Evolutionary conservation across 345 rosid genomes (phyloP), one percentile per base, ranked within the genome.

Genomic region (Sisymbrium irio): DNA sequence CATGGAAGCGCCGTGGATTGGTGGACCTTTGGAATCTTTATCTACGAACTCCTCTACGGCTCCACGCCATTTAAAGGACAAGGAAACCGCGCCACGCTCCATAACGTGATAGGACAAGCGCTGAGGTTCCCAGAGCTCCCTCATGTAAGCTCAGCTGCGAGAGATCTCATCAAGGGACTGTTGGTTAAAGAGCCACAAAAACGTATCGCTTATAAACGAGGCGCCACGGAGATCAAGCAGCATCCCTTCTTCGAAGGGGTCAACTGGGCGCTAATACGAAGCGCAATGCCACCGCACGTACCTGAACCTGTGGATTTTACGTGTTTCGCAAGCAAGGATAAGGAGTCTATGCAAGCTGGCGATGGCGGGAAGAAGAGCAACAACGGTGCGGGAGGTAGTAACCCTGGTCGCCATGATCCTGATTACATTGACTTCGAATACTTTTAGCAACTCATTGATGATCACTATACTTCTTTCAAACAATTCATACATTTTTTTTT

Each of bases 1-100:
- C 98, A 93, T 22, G 97, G 98, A 7, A 91, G 97, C 65, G 98
- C 97, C 12, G 98, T 93, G 0, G 97, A 93, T 74, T 93, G 98
- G 98, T 93, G 96, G 97, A 93, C 96, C 0, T 85, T 88, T 1
- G 97, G 97, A 3, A 91, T 93, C 19, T 93, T 93, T 78, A 71
- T 93, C 11, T 93, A 93, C 58, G 98, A 93, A 60, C 87, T 91
- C 14, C 71, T 93, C 68, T 89, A 89, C 20, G 97, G 96, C 49
- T 78, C 89, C 8, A 93, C 98, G 0, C 97, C 98, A 4, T 93
- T 93, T 73, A 93, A 93, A 63, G 97, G 98, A 15, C 80, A 85
- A 32, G 98, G 96, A n/a, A 93, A 93, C 47, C 74, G 94, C 1
- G 98, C 96, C 0, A 93, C 97, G n/a, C 82, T 93, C 0, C 83